These are phyloP conservation scores for Sugiyamaella lignohabitans DNA, from an alignment of 805 yeast genomes.

Conservation along the genomic window DNA sequence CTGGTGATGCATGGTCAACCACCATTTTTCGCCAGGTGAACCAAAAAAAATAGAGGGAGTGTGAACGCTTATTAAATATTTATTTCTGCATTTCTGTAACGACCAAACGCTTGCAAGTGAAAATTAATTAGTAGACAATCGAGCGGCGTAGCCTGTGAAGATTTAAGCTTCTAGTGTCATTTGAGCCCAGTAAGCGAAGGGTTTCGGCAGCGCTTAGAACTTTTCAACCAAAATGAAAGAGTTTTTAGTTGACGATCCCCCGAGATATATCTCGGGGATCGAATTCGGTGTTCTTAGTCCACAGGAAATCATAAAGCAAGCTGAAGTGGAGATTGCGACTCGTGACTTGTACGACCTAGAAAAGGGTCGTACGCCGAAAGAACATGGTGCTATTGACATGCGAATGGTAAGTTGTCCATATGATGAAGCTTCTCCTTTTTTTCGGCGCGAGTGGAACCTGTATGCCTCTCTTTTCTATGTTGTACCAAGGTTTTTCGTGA, in stretches of 20 bases:
- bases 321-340: conserved; percentile 88
- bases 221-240: conserved; percentile 31
- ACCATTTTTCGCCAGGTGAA: conserved; percentile 1
- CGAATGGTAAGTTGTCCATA: conserved; percentile 52
- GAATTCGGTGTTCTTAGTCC: conserved; percentile 93
- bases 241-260: conserved; percentile 63
- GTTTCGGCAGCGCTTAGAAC: too few relatives aligned
- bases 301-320: conserved; percentile 83
- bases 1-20: conserved; percentile 1
- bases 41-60: too few relatives aligned
- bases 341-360: conserved; percentile 89
- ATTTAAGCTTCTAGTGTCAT: background rate
- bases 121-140: too few relatives aligned
- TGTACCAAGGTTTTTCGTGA: too few relatives aligned
- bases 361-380: conserved; percentile 76
- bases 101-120: background rate
- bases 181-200: background rate
- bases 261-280: conserved; percentile 82
- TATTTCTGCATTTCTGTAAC: background rate
- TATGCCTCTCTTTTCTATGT: too few relatives aligned
- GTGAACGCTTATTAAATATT: too few relatives aligned
- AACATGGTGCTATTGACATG: conserved; percentile 83
- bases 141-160: background rate
- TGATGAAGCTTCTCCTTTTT: too few relatives aligned
- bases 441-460: too few relatives aligned